phyloP scores from a whole-genome alignment of 1,284 basidiomycete species.

The Caloboletus firmus region DNA sequence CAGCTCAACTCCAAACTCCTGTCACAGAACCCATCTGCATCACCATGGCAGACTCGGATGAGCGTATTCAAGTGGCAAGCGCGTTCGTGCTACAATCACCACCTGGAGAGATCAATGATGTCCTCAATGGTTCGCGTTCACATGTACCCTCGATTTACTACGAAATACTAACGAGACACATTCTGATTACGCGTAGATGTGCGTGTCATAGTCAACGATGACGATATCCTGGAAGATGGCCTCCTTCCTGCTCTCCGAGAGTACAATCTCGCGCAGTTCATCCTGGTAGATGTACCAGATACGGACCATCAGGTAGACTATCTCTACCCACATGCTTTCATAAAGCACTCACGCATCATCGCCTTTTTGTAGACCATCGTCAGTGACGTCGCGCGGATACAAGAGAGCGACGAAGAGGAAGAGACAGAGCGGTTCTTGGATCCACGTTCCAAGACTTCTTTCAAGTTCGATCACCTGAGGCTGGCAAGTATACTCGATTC shows the following conservation, averaged over 20 bases:
- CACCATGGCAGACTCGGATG: constrained; percentile 52
- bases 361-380: constrained; percentile 61
- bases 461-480: constrained; percentile 78
- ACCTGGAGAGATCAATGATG: constrained; percentile 94
- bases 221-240: constrained; percentile 74
- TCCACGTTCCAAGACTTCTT: constrained; percentile 73
- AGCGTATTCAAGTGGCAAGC: constrained; percentile 70
- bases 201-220: constrained; percentile 83
- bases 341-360: neutral
- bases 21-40: too few relatives aligned
- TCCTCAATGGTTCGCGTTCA: constrained; percentile 69
- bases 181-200: constrained; percentile 58
- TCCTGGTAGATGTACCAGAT: constrained; percentile 72
- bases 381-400: constrained; percentile 62
- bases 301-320: constrained; percentile 65
- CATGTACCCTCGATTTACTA: neutral
- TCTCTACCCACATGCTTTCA: neutral
- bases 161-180: neutral
- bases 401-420: constrained; percentile 40
- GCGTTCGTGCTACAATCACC: constrained; percentile 85
- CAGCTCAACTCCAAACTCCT: neutral
- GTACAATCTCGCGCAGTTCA: constrained; percentile 87
- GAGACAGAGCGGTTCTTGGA: constrained; percentile 71
- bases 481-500: constrained; percentile 48
- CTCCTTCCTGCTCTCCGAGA: constrained; percentile 74